Evolutionary conservation across 441 rosid species (phyloP).

Genomic region (Capsella rubella): DNA sequence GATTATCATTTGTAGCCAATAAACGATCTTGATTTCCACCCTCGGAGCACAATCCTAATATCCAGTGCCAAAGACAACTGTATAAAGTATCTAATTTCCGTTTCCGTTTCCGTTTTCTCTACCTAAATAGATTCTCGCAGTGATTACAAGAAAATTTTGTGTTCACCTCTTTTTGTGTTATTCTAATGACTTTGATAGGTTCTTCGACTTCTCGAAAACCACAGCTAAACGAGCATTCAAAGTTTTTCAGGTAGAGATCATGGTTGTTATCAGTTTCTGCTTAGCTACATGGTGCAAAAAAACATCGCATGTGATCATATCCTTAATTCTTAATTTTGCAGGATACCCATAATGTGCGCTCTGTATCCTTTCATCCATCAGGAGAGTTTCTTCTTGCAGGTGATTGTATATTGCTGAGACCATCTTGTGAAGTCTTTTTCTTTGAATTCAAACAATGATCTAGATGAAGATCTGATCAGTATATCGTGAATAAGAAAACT

Average conservation of each 20-base stretch:
- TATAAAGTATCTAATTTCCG: conserved; percentile 58
- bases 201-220: conserved; percentile 86
- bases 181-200: conserved; percentile 51
- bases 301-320: conserved; percentile 7
- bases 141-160: neutral
- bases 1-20: conserved; percentile 62
- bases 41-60: conserved; percentile 72
- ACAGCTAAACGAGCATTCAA: conserved; percentile 86
- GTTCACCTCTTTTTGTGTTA: neutral
- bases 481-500: neutral
- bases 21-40: conserved; percentile 91
- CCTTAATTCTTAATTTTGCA: conserved; percentile 45
- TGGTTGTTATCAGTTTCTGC: conserved; percentile 30
- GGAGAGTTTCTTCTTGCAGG: conserved; percentile 88
- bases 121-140: neutral
- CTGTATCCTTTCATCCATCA: conserved; percentile 81
- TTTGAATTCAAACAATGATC: conserved; percentile 19
- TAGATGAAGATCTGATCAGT: neutral
- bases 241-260: conserved; percentile 75
- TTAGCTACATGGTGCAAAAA: conserved; percentile 17
- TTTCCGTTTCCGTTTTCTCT: neutral
- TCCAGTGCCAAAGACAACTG: conserved; percentile 85
- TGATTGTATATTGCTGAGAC: conserved; percentile 23
- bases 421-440: conserved; percentile 1
- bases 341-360: conserved; percentile 92